Evolutionary conservation across 768 basidiomycete species (phyloP).

Genomic region (Mycena metata): DNA sequence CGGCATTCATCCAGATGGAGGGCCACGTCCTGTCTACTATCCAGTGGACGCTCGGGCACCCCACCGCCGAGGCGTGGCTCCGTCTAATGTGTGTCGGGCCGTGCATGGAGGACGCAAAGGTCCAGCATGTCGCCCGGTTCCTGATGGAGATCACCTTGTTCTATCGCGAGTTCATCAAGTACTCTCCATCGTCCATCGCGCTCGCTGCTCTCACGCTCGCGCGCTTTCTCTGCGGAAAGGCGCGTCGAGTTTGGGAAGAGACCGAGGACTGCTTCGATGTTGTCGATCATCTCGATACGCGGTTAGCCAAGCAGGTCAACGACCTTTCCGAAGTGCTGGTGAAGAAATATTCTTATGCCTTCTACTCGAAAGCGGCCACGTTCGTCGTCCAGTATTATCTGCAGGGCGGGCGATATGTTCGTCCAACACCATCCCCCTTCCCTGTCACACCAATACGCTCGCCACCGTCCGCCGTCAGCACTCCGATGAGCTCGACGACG

Average conservation of each 20-base stretch:
- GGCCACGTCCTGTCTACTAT: conserved; percentile 96
- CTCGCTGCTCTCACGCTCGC: conserved; percentile 91
- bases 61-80: conserved; percentile 98
- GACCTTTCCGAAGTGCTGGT: conserved; percentile 95
- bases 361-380: conserved; percentile 96
- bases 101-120: conserved; percentile 85
- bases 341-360: conserved; percentile 97
- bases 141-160: conserved; percentile 99
- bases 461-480: conserved; percentile 70
- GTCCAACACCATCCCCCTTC: conserved; percentile 60
- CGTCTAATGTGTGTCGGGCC: conserved; percentile 84
- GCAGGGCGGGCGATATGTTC: conserved; percentile 82
- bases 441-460: conserved; percentile 78
- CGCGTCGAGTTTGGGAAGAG: conserved; percentile 85
- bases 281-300: conserved; percentile 87
- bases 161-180: conserved; percentile 94
- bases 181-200: conserved; percentile 88
- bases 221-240: conserved; percentile 86
- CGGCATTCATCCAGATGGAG: conserved; percentile 99
- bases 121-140: conserved; percentile 96
- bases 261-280: conserved; percentile 87
- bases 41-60: conserved; percentile 96
- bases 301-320: conserved; percentile 90
- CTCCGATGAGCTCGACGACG: conserved; percentile 82
- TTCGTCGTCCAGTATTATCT: conserved; percentile 96